Conservation (phyloP, 2,329 filamentous ascomycete species). For the Aspergillus sp. region DNA sequence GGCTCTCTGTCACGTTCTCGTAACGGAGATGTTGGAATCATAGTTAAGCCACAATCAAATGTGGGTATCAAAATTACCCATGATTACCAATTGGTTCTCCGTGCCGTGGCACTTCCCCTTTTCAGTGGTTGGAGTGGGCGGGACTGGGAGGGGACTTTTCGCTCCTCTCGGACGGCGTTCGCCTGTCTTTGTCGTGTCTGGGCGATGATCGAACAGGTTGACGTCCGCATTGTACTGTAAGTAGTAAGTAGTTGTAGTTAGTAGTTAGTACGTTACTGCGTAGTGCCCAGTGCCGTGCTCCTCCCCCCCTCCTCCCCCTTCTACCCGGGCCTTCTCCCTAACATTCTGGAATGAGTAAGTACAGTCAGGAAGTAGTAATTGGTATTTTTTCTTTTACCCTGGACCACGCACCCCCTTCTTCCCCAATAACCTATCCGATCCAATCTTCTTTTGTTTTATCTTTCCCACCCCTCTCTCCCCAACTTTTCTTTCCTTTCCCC, state of each 20-base stretch:
- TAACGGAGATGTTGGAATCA: background rate
- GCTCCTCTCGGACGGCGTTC: conserved; percentile 1
- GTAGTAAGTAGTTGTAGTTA: no score
- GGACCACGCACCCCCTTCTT: background rate
- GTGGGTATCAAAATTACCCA: background rate
- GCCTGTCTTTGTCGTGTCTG: background rate
- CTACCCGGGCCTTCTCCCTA: background rate
- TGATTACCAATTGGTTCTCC: background rate
- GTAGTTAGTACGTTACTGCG: no score
- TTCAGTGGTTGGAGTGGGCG: background rate
- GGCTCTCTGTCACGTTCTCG: background rate
- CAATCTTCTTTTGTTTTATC: background rate
- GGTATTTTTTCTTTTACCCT: background rate
- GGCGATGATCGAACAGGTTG: conserved; percentile 4
- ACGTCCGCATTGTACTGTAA: background rate
- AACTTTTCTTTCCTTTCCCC: background rate
- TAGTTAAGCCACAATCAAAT: background rate
- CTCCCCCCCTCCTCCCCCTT: background rate
- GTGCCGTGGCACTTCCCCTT: conserved; percentile 3
- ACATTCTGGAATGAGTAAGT: background rate
- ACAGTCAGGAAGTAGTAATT: no score
- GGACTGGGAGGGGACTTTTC: background rate
- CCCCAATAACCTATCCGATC: background rate
- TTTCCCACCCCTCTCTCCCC: background rate
- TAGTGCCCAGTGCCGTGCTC: no score